Percentiles rank a stretch among this genome's conserved stretches.
These are phyloP conservation scores for Phytophthora hybrid DNA, from an alignment of 352 stramenopile species.

Conservation along the genomic window DNA sequence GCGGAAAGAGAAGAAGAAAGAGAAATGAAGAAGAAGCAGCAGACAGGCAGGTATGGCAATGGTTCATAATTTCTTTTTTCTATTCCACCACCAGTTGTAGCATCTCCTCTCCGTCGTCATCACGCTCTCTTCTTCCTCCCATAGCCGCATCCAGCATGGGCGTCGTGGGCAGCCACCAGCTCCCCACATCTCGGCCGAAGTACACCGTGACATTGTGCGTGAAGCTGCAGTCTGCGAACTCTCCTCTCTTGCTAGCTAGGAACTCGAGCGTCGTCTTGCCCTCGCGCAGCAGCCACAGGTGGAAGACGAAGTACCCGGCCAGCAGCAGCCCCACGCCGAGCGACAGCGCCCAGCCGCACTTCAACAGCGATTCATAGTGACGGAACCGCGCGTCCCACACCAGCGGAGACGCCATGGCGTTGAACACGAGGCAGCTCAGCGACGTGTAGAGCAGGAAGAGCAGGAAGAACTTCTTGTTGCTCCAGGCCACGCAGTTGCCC, in stretches of 20 bases:
- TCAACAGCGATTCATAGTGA: constrained; percentile 35
- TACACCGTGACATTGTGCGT: constrained; percentile 67
- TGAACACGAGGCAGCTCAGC: constrained; percentile 69
- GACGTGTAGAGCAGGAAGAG: constrained; percentile 85
- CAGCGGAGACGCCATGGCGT: constrained; percentile 44
- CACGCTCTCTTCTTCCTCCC: constrained; percentile 18
- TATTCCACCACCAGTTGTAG: constrained; percentile 53
- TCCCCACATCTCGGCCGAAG: constrained; percentile 63
- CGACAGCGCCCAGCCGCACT: constrained; percentile 59
- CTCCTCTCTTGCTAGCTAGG: constrained; percentile 56
- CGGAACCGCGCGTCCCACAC: constrained; percentile 32
- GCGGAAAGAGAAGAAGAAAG: constrained; percentile 91
- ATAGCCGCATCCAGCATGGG: constrained; percentile 48
- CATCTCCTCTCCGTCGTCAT: constrained; percentile 37
- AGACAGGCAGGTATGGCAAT: constrained; percentile 1
- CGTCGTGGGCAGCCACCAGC: constrained; percentile 67
- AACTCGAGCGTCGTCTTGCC: constrained; percentile 86
- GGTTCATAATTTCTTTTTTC: constrained; percentile 28
- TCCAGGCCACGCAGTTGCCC: constrained; percentile 85
- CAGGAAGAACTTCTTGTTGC: constrained; percentile 88
- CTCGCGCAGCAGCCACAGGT: constrained; percentile 71
- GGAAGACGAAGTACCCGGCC: constrained; percentile 75
- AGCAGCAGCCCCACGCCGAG: constrained; percentile 66
- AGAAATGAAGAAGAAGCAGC: constrained; percentile 71
- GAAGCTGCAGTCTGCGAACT: constrained; percentile 57